Conservation (phyloP, 2,329 filamentous ascomycete genomes). For the Diplodia mutila region DNA sequence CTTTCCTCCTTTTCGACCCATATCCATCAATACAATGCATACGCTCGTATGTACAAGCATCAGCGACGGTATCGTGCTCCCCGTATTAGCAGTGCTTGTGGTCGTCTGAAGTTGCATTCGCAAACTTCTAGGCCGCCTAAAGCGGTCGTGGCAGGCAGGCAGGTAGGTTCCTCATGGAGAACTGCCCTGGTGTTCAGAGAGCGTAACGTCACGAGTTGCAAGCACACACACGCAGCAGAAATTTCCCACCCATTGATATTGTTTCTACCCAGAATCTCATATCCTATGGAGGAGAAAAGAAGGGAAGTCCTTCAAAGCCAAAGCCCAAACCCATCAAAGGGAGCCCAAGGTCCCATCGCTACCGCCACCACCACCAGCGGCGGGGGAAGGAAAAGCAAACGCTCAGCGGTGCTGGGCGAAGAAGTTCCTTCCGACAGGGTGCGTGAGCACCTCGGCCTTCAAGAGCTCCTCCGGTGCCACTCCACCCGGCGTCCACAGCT, state of each 20-base stretch:
- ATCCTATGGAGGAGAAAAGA: background rate
- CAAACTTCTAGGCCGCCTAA: background rate
- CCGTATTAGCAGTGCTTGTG: background rate
- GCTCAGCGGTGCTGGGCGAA: background rate
- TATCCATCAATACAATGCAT: background rate
- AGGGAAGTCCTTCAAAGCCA: background rate
- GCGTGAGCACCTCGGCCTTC: slow-evolving; percentile 4
- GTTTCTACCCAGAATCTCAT: background rate
- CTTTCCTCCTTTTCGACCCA: background rate
- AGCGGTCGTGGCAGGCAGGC: background rate
- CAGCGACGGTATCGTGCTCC: background rate
- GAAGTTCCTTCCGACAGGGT: slow-evolving; percentile 2
- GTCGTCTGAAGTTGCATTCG: background rate
- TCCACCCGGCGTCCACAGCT: background rate
- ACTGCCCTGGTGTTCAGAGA: background rate
- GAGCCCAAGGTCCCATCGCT: background rate
- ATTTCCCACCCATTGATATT: background rate
- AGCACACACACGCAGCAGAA: background rate
- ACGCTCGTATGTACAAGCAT: background rate
- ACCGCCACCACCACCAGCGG: too few species aligned
- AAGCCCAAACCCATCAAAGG: background rate
- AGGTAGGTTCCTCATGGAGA: background rate
- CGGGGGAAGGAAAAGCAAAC: background rate
- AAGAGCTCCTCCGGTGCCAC: slow-evolving; percentile 3
- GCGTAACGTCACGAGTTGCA: background rate